Conservation (phyloP, 129 eudicot species). For the Glebionis coronaria region DNA sequence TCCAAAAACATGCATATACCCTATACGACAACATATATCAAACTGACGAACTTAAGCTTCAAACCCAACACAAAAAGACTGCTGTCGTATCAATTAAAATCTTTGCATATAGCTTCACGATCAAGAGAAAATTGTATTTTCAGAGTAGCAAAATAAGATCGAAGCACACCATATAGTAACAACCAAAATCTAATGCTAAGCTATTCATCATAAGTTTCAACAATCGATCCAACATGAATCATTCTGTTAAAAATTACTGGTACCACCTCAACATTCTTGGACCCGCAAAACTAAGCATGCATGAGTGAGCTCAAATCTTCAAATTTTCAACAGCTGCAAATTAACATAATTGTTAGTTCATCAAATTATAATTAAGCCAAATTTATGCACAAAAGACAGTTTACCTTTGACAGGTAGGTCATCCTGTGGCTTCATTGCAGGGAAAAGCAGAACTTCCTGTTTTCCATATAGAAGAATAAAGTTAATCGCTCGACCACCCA, state of each 20-base stretch:
- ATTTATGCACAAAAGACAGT: neutral
- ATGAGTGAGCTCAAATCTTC: constrained; percentile 15
- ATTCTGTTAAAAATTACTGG: neutral
- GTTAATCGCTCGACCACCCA: neutral
- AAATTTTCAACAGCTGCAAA: constrained; percentile 31
- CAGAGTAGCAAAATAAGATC: neutral
- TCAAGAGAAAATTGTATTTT: neutral
- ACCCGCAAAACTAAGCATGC: constrained; percentile 1
- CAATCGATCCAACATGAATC: neutral
- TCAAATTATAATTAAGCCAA: neutral
- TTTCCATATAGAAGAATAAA: constrained; percentile 15
- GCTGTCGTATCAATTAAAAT: neutral
- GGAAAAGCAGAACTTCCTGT: constrained; percentile 90
- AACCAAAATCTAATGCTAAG: constrained; percentile 1
- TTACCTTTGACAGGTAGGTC: constrained; percentile 61
- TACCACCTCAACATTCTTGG: neutral
- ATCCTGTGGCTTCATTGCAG: constrained; percentile 92
- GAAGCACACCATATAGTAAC: constrained; percentile 2
- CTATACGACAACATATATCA: neutral
- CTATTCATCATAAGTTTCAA: neutral
- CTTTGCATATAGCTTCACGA: neutral
- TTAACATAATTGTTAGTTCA: neutral
- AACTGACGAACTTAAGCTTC: neutral
- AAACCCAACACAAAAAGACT: neutral
- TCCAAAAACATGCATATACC: too few species aligned